Conservation (phyloP, 345 rosid species). For the Salix udensis region DNA sequence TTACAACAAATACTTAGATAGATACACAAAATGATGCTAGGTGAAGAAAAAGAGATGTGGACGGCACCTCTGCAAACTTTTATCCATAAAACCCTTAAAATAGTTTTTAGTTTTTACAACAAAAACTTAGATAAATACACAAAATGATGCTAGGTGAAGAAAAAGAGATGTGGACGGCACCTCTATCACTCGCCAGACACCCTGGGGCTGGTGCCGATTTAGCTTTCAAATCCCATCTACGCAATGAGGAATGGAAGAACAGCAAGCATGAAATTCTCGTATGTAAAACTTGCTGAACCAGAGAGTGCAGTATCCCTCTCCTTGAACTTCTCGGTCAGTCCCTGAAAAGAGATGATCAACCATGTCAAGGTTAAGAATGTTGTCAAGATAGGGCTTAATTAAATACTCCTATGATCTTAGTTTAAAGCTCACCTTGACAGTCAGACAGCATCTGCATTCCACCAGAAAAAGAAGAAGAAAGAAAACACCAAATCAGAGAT, state of each 20-base stretch:
- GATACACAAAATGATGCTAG: too few relatives aligned
- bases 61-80: background rate
- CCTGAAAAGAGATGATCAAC: conserved; percentile 39
- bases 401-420: background rate
- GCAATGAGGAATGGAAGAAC: conserved; percentile 88
- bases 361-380: background rate
- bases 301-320: conserved; percentile 65
- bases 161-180: background rate
- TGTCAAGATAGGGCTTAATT: background rate
- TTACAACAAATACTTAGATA: background rate
- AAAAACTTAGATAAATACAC: background rate
- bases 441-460: conserved; percentile 84
- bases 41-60: background rate
- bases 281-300: conserved; percentile 75
- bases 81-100: background rate
- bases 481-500: background rate
- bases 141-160: background rate
- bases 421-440: conserved; percentile 61
- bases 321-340: conserved; percentile 85
- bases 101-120: background rate
- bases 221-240: conserved; percentile 16
- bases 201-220: too few relatives aligned
- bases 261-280: conserved; percentile 79
- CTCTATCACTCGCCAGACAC: too few relatives aligned
- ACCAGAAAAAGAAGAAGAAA: background rate